A percentile compares a stretch with the other conserved stretches of the same genome.
Evolutionary conservation across 345 rosid genomes (phyloP).

Genomic region (Iberis pinnata): DNA sequence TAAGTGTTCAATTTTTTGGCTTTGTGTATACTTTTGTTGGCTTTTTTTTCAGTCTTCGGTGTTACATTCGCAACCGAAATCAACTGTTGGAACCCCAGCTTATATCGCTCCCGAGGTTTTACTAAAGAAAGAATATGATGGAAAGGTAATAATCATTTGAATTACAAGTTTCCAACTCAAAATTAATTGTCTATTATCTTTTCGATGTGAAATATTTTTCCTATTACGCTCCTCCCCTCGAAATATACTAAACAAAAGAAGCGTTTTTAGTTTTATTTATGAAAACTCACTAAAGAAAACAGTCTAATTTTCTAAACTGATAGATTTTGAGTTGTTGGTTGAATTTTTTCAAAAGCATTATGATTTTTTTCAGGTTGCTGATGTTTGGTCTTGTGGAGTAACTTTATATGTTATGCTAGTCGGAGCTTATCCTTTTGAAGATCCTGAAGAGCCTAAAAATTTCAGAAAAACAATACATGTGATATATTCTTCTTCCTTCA

Average conservation of each 20-base stretch:
- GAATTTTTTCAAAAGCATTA: neutral
- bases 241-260: too few relatives aligned
- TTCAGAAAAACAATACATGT: slow-evolving; percentile 90
- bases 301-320: neutral
- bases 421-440: slow-evolving; percentile 98
- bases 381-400: slow-evolving; percentile 99
- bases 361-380: slow-evolving; percentile 61
- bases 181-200: neutral
- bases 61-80: slow-evolving; percentile 91
- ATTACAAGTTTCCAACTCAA: too few relatives aligned
- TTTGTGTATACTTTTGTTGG: slow-evolving; percentile 9
- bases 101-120: slow-evolving; percentile 98
- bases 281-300: too few relatives aligned
- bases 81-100: slow-evolving; percentile 99
- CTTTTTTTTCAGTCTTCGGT: slow-evolving; percentile 64
- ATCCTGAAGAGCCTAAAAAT: slow-evolving; percentile 94
- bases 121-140: slow-evolving; percentile 94
- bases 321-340: neutral
- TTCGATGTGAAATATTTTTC: neutral
- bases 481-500: slow-evolving; percentile 4
- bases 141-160: too few relatives aligned
- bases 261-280: too few relatives aligned
- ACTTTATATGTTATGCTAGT: slow-evolving; percentile 94
- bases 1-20: neutral
- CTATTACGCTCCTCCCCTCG: too few relatives aligned